A percentile compares a stretch with the other conserved stretches of the same genome.
Conservation (phyloP, 1,284 basidiomycete genomes). For the Exsudoporus floridanus region DNA sequence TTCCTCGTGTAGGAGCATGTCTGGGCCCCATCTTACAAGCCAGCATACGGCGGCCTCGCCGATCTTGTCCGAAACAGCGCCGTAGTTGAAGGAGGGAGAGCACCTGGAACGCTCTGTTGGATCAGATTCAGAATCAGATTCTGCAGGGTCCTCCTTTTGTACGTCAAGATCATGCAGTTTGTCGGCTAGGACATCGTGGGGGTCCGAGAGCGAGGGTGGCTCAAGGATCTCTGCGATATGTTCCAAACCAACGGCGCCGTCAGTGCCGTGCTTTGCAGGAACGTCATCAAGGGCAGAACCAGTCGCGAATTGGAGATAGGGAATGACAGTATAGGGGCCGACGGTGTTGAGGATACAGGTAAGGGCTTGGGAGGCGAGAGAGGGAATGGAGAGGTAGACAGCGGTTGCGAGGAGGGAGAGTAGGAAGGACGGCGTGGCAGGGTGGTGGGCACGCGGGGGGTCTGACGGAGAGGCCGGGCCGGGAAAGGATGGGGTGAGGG, state of each 20-base stretch:
- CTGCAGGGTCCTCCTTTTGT: slow-evolving; percentile 40
- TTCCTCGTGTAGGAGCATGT: slow-evolving; percentile 73
- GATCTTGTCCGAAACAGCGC: slow-evolving; percentile 83
- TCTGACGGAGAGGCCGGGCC: slow-evolving; percentile 30
- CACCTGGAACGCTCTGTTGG: slow-evolving; percentile 8
- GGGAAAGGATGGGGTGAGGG: slow-evolving; percentile 67
- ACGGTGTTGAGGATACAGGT: slow-evolving; percentile 72
- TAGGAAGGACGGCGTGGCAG: slow-evolving; percentile 79
- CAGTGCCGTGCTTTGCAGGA: slow-evolving; percentile 46
- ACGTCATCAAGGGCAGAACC: slow-evolving; percentile 69
- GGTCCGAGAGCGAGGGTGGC: slow-evolving; percentile 13
- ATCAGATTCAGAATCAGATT: slow-evolving; percentile 33
- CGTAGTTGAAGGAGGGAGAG: slow-evolving; percentile 63
- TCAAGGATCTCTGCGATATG: slow-evolving; percentile 54
- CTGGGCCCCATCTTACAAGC: slow-evolving; percentile 83
- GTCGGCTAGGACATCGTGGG: slow-evolving; percentile 26
- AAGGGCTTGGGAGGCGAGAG: slow-evolving; percentile 74
- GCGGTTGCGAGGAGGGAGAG: slow-evolving; percentile 85
- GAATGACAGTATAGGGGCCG: slow-evolving; percentile 74
- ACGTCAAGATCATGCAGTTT: slow-evolving; percentile 33
- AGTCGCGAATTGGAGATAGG: slow-evolving; percentile 82
- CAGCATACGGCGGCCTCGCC: slow-evolving; percentile 89
- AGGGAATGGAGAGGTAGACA: slow-evolving; percentile 82
- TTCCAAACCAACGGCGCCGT: slow-evolving; percentile 69
- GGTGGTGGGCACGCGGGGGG: slow-evolving; percentile 58